A percentile compares a stretch with the other conserved stretches of the same genome.
Conservation (phyloP, 2,329 filamentous ascomycete species). For the Trichoderma cornu-damae region DNA sequence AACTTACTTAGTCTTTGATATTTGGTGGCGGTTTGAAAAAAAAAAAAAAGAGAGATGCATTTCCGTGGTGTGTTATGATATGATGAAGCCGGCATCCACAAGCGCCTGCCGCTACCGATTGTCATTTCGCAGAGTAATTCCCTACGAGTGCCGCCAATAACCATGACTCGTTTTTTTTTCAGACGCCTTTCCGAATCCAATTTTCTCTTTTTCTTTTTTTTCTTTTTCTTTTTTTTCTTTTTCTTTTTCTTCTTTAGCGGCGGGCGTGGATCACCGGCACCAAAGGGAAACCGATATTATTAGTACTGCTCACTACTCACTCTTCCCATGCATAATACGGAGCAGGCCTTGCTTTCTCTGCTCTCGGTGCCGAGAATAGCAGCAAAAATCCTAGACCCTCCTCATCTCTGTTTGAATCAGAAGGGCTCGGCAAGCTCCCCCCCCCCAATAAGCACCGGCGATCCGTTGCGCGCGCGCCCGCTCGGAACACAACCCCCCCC, state of each 20-base stretch:
- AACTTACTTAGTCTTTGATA: neutral
- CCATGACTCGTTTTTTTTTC: conserved; percentile 9
- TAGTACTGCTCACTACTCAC: too few species aligned
- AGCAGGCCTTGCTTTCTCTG: neutral
- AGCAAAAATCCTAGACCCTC: conserved; percentile 6
- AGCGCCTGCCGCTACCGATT: neutral
- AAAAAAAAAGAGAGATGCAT: too few species aligned
- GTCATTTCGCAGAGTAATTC: neutral
- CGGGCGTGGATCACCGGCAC: neutral
- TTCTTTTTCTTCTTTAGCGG: conserved; percentile 1
- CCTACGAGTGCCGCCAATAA: neutral
- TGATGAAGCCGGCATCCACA: neutral
- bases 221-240: neutral
- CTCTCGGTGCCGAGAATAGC: conserved; percentile 10
- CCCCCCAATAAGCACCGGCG: conserved; percentile 5
- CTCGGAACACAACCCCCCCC: neutral
- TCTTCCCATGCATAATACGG: too few species aligned
- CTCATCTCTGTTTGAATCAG: neutral
- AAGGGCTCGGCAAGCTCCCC: neutral
- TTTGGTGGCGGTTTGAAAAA: neutral
- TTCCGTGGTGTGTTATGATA: neutral
- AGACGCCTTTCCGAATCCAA: neutral
- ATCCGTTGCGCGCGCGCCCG: conserved; percentile 12
- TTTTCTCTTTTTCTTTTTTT: too few species aligned
- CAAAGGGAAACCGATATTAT: neutral